These are phyloP conservation scores for Zelopaecilomyces penicillatus DNA, from an alignment of 2,329 filamentous ascomycete genomes.

Conservation along the genomic window DNA sequence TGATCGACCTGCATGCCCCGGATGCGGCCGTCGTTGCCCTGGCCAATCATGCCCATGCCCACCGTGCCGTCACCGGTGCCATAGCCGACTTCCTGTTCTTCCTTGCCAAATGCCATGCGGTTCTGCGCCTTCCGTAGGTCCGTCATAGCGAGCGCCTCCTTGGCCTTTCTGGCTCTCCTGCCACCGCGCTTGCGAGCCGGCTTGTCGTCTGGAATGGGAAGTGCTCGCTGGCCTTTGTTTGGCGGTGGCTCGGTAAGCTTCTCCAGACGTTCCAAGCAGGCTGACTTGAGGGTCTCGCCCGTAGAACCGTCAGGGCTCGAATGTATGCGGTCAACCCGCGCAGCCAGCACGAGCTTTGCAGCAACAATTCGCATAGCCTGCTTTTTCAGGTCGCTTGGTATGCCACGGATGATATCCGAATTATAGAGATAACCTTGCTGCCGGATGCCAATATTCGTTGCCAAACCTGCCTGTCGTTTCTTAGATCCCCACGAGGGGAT, in stretches of 20 bases:
- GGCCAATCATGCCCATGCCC: conserved; percentile 92
- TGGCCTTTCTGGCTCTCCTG: conserved; percentile 81
- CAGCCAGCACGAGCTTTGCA: conserved; percentile 88
- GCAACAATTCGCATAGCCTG: conserved; percentile 94
- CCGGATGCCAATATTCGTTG: conserved; percentile 83
- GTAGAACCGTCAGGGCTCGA: conserved; percentile 72
- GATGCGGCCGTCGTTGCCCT: conserved; percentile 79
- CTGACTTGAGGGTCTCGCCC: conserved; percentile 72
- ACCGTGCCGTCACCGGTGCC: conserved; percentile 76
- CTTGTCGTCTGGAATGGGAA: conserved; percentile 92
- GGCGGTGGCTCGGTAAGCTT: conserved; percentile 88
- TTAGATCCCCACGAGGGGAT: conserved; percentile 85
- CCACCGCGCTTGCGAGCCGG: conserved; percentile 88
- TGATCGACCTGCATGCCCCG: conserved; percentile 85
- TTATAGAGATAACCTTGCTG: conserved; percentile 93
- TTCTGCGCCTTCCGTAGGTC: conserved; percentile 95
- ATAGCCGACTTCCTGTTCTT: conserved; percentile 89
- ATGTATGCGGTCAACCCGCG: conserved; percentile 80
- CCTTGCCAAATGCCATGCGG: conserved; percentile 88
- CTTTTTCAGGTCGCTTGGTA: conserved; percentile 78
- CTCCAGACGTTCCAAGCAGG: conserved; percentile 78
- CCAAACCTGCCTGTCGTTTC: conserved; percentile 74
- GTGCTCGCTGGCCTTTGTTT: conserved; percentile 77
- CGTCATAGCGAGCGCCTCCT: conserved; percentile 95
- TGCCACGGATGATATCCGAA: conserved; percentile 77